phyloP scores from a whole-genome alignment of 2,329 filamentous ascomycete genomes.

The Apiospora pterosperma region DNA sequence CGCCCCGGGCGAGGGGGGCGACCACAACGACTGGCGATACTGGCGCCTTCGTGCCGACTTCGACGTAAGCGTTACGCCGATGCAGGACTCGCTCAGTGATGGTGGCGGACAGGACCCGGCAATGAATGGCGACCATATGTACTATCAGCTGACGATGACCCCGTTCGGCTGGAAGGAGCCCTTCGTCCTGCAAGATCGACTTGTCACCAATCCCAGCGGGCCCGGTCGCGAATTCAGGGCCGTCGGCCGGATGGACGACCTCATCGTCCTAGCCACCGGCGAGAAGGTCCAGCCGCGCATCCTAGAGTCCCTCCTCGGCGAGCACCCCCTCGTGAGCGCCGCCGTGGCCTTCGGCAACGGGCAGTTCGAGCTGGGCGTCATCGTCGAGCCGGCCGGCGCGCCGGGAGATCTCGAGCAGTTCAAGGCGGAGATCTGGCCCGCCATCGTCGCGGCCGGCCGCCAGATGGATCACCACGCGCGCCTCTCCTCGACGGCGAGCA shows the following conservation, averaged over 20 bases:
- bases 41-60: not conserved
- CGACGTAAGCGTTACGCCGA: not conserved
- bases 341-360: slow-evolving; percentile 18
- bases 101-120: no score
- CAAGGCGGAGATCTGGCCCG: no score
- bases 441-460: no score
- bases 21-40: not conserved
- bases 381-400: slow-evolving; percentile 23
- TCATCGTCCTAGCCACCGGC: slow-evolving; percentile 21
- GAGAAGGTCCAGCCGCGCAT: slow-evolving; percentile 21
- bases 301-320: slow-evolving; percentile 16
- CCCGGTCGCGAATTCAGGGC: not conserved
- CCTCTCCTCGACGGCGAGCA: no score
- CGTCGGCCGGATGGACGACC: slow-evolving; percentile 9
- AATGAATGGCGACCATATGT: not conserved
- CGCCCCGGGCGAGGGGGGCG: not conserved
- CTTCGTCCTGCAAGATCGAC: not conserved
- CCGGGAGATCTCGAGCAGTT: no score
- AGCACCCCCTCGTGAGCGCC: slow-evolving; percentile 13
- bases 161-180: not conserved
- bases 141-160: not conserved
- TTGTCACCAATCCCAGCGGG: not conserved
- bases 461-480: no score
- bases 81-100: no score
- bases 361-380: slow-evolving; percentile 18